A percentile compares a stretch with the other conserved stretches of the same genome.
phyloP scores from a whole-genome alignment of 2,329 filamentous ascomycete species.

The Calonectria montana region DNA sequence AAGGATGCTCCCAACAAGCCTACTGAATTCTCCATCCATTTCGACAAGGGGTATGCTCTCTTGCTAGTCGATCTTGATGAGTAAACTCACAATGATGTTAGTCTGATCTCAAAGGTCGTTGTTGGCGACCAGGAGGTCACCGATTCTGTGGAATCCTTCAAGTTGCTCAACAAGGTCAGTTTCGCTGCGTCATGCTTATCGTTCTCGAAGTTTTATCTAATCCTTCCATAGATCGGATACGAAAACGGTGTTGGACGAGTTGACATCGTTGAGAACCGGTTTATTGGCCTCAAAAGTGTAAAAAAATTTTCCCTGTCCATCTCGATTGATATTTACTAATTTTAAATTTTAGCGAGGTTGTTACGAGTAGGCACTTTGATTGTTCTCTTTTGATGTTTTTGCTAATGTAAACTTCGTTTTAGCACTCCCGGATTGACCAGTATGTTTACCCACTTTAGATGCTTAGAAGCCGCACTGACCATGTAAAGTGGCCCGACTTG shows the following conservation, averaged over 20 bases:
- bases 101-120: constrained; percentile 65
- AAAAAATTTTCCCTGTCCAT: constrained; percentile 61
- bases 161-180: constrained; percentile 64
- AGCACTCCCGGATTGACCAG: neutral
- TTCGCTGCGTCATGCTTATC: neutral
- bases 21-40: constrained; percentile 72
- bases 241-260: constrained; percentile 76
- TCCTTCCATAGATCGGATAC: constrained; percentile 60
- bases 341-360: constrained; percentile 48
- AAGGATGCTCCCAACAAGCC: constrained; percentile 72
- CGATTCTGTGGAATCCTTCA: constrained; percentile 74
- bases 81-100: neutral
- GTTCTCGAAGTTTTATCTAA: neutral
- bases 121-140: constrained; percentile 67
- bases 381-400: no score
- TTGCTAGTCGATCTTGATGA: neutral
- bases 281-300: constrained; percentile 47
- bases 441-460: neutral
- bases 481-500: constrained; percentile 38
- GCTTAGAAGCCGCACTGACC: neutral
- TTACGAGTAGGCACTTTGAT: constrained; percentile 21
- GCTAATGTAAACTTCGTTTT: neutral
- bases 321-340: neutral
- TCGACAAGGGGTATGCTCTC: constrained; percentile 65
- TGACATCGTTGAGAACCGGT: constrained; percentile 62